A percentile compares a stretch with the other conserved stretches of the same genome.
phyloP scores from a whole-genome alignment of 164 flowering plant species.

The Magnolia changhungtana region DNA sequence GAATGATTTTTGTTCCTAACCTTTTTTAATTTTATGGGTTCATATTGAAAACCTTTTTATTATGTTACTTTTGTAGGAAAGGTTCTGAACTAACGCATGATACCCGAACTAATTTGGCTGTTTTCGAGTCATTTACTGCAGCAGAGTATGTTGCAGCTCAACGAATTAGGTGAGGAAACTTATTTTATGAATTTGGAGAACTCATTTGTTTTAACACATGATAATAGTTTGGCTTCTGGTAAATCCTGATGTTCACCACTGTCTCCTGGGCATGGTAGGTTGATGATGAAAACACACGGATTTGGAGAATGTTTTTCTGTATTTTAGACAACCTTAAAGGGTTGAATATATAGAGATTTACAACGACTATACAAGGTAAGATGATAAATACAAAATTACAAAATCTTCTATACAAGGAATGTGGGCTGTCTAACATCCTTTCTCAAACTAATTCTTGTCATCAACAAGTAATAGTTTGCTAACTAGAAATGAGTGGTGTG shows the following conservation, averaged over 20 bases:
- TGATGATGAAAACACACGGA: too few relatives aligned
- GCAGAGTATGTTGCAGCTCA: constrained; percentile 88
- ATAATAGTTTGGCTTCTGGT: background rate
- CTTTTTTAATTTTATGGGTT: background rate
- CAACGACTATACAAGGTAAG: too few relatives aligned
- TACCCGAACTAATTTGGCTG: constrained; percentile 69
- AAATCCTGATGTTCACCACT: background rate
- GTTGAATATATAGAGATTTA: too few relatives aligned
- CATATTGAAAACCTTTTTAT: background rate
- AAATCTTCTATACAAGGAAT: too few relatives aligned
- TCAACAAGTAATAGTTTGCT: too few relatives aligned
- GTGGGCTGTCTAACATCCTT: too few relatives aligned
- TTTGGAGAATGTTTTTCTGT: too few relatives aligned
- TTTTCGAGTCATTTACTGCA: constrained; percentile 69
- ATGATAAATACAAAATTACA: too few relatives aligned
- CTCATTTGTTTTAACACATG: background rate
- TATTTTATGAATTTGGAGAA: background rate
- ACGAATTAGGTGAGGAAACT: constrained; percentile 59
- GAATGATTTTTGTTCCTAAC: background rate
- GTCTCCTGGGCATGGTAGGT: too few relatives aligned
- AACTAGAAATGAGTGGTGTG: too few relatives aligned
- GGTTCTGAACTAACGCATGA: constrained; percentile 52
- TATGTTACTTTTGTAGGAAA: constrained; percentile 37
- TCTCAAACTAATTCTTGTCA: too few relatives aligned
- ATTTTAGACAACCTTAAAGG: too few relatives aligned